These are phyloP conservation scores for Penicillium freii DNA, from an alignment of 2,329 filamentous ascomycete species.

Conservation along the genomic window DNA sequence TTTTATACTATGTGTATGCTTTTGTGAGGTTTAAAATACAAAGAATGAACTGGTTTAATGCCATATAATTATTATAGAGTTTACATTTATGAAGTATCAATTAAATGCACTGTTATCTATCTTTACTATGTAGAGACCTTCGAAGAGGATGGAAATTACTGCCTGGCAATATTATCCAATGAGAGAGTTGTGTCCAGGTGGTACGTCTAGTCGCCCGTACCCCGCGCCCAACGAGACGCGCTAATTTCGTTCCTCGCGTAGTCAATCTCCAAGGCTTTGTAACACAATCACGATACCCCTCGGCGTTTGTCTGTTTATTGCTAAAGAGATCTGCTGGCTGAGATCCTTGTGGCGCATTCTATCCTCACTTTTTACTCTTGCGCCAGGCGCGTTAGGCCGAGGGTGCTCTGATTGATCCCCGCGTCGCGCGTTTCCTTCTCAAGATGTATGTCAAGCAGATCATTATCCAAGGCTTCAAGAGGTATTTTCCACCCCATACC, in stretches of 20 bases:
- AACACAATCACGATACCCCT: conserved; percentile 9
- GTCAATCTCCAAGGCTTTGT: conserved; percentile 11
- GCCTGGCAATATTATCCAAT: too few relatives aligned
- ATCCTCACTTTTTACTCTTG: conserved; percentile 2
- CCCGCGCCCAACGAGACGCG: conserved; percentile 32
- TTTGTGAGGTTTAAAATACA: too few relatives aligned
- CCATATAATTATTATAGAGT: too few relatives aligned
- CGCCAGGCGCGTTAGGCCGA: conserved; percentile 31
- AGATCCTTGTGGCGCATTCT: neutral
- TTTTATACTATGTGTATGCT: too few relatives aligned
- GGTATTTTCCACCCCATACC: conserved; percentile 53
- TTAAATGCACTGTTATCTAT: too few relatives aligned
- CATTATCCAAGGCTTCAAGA: conserved; percentile 99
- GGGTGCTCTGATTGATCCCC: conserved; percentile 26
- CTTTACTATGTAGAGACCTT: too few relatives aligned
- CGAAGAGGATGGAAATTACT: too few relatives aligned
- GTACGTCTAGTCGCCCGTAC: conserved; percentile 8
- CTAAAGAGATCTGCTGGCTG: conserved; percentile 1
- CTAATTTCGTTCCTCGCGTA: conserved; percentile 25
- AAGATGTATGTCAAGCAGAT: conserved; percentile 99
- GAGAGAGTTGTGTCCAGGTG: too few relatives aligned
- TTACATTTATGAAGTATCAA: too few relatives aligned
- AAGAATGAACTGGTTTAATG: too few relatives aligned
- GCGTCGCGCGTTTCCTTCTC: conserved; percentile 31
- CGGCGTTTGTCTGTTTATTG: conserved; percentile 2